phyloP scores from a whole-genome alignment of 2,329 filamentous ascomycete species.

The Fusarium zealandicum region DNA sequence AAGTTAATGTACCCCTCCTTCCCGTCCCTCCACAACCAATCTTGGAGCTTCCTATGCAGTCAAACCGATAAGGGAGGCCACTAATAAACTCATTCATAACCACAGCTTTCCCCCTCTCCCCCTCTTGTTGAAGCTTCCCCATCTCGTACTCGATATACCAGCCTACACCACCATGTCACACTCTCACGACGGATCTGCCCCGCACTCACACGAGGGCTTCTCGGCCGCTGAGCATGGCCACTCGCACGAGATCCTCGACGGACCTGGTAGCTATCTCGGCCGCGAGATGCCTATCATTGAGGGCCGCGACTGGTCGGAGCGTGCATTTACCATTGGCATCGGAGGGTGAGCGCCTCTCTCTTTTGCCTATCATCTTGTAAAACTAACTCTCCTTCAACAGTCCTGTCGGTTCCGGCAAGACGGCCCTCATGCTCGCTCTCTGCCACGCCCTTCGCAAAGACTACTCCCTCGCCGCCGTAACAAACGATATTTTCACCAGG shows the following conservation, averaged over 20 bases:
- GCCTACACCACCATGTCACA: slow-evolving; percentile 49
- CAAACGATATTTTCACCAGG: slow-evolving; percentile 98
- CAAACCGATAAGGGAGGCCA: slow-evolving; percentile 17
- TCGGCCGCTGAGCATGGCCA: slow-evolving; percentile 82
- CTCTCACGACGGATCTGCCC: slow-evolving; percentile 61
- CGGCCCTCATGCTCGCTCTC: slow-evolving; percentile 92
- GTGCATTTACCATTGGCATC: slow-evolving; percentile 97
- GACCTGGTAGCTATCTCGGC: slow-evolving; percentile 86
- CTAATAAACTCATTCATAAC: background rate
- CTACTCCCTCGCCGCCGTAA: slow-evolving; percentile 92
- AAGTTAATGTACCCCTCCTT: too few species aligned
- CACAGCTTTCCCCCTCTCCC: slow-evolving; percentile 4
- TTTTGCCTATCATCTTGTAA: background rate
- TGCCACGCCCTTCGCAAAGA: slow-evolving; percentile 81
- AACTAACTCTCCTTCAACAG: slow-evolving; percentile 53
- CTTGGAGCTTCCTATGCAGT: background rate
- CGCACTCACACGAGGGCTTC: slow-evolving; percentile 62
- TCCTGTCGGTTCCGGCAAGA: slow-evolving; percentile 96
- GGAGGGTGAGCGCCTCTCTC: slow-evolving; percentile 72
- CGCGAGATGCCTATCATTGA: slow-evolving; percentile 95
- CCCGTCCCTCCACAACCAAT: background rate
- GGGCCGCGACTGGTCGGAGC: slow-evolving; percentile 83
- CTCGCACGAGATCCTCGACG: slow-evolving; percentile 93
- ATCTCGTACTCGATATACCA: background rate
- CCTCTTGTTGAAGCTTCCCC: background rate